Conservation (phyloP, 352 stramenopile species). For the Vaucheria bursata region DNA sequence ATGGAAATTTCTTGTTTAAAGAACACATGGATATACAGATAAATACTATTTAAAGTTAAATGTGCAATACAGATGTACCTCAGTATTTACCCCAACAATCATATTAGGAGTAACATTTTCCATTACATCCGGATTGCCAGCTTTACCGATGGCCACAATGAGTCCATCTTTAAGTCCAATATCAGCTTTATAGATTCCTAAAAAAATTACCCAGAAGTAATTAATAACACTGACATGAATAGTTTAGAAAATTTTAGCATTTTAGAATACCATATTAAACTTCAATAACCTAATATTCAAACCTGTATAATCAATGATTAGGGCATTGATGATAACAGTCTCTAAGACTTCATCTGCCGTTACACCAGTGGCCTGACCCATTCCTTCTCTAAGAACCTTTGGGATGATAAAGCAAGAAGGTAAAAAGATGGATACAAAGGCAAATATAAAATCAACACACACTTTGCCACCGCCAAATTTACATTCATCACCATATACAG, state of each 20-base stretch:
- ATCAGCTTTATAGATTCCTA: constrained; percentile 59
- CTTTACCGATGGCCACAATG: constrained; percentile 90
- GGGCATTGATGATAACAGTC: constrained; percentile 90
- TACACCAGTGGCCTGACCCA: constrained; percentile 60
- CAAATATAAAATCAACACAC: not conserved
- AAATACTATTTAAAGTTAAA: too few relatives aligned
- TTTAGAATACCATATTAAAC: too few relatives aligned
- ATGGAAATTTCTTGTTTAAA: too few relatives aligned
- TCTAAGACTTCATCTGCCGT: constrained; percentile 68
- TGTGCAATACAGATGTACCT: too few relatives aligned
- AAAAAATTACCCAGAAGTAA: too few relatives aligned
- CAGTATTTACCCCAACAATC: constrained; percentile 40
- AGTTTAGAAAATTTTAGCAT: too few relatives aligned
- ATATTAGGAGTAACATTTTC: constrained; percentile 72
- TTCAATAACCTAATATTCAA: too few relatives aligned
- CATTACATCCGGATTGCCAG: constrained; percentile 93
- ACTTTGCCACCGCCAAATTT: constrained; percentile 94
- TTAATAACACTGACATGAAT: too few relatives aligned
- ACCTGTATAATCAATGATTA: constrained; percentile 86
- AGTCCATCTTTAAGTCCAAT: constrained; percentile 82
- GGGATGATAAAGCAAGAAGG: constrained; percentile 2
- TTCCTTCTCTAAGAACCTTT: constrained; percentile 58
- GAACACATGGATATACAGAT: too few relatives aligned
- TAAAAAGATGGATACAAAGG: too few relatives aligned
- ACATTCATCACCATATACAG: constrained; percentile 69